Base-by-base conservation (phyloP, 176 grass and related monocot genomes). In the Oryza longistaminata region DNA sequence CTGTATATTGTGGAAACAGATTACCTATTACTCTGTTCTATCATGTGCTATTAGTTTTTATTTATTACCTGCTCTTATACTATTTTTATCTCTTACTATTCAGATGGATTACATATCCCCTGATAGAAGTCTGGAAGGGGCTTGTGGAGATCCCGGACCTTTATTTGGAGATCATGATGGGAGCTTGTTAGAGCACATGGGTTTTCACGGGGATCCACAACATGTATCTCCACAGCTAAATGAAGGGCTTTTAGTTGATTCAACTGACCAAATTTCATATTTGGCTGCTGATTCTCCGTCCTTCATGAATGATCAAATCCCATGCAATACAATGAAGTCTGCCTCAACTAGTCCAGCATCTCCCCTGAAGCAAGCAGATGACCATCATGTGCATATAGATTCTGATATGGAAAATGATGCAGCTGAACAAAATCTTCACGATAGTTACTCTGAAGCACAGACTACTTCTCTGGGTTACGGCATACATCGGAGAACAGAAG, bases 91-190 rank as follows among this genome's bases (percentile, higher is more conserved):
- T 91, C 9, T 55, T 89, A 19, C 35, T 13, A 12, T 87, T 58
- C 76, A 91, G 77, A 93, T 93, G 91, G 91, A 93, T 65, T 90
- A 85, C 77, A 37, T 87, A 74, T 90, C 91, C 64, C 88, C 91
- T 78, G 85, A 88, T 40, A 90, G 85, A 81, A 85, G 48, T 74
- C 74, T 90, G 25, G 91, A 93, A 46, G 88, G 88, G 67, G 29
- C 85, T 69, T 85, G 79, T 90, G 89, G 84, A 80, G 88, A 90
- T 70, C 70, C 86, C 68, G 93, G 80, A 24, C 31, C 83, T 21
- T 83, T 88, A 53, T 88, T 87, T 81, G 77, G 48, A 46, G 86
- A 88, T 73, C 64, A 83, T 77, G 82, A 88, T 73, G 22, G 29
- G 81, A 87, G 87, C 83, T 79, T 86, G 73, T 74, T 86, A 81